These are phyloP conservation scores for Phytophthora cactorum DNA, from an alignment of 352 stramenopile genomes.

Conservation along the genomic window DNA sequence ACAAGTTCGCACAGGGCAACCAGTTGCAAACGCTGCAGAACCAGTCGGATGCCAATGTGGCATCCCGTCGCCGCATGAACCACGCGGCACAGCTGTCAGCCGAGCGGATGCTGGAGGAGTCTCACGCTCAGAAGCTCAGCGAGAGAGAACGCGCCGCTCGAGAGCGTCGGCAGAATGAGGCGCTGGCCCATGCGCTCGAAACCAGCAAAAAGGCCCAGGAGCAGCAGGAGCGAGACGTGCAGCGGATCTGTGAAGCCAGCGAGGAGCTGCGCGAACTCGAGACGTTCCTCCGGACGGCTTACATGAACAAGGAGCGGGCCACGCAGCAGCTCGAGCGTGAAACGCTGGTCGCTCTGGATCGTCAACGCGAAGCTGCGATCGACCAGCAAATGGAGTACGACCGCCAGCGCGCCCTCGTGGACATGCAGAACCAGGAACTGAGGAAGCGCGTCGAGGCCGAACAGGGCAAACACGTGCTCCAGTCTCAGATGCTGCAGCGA, in stretches of 20 bases:
- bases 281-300: slow-evolving; percentile 90
- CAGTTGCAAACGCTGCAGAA: slow-evolving; percentile 66
- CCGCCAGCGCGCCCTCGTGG: slow-evolving; percentile 78
- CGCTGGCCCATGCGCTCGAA: slow-evolving; percentile 76
- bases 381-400: slow-evolving; percentile 95
- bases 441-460: slow-evolving; percentile 70
- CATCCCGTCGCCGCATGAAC: slow-evolving; percentile 55
- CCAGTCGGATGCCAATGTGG: slow-evolving; percentile 69
- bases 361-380: slow-evolving; percentile 83
- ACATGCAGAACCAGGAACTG: slow-evolving; percentile 68
- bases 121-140: slow-evolving; percentile 15
- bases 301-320: slow-evolving; percentile 94
- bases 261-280: slow-evolving; percentile 92
- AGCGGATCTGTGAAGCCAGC: slow-evolving; percentile 91
- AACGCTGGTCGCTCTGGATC: slow-evolving; percentile 73
- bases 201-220: slow-evolving; percentile 63
- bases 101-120: slow-evolving; percentile 73
- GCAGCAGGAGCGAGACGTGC: slow-evolving; percentile 85
- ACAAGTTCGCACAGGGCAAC: slow-evolving; percentile 61
- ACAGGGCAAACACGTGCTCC: slow-evolving; percentile 70
- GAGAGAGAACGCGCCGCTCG: slow-evolving; percentile 38
- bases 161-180: slow-evolving; percentile 75
- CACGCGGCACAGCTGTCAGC: slow-evolving; percentile 68
- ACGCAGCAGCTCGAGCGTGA: slow-evolving; percentile 91
- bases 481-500: slow-evolving; percentile 73